Evolutionary conservation across 129 eudicot species (phyloP).

Genomic region (Saussurea involucrata): DNA sequence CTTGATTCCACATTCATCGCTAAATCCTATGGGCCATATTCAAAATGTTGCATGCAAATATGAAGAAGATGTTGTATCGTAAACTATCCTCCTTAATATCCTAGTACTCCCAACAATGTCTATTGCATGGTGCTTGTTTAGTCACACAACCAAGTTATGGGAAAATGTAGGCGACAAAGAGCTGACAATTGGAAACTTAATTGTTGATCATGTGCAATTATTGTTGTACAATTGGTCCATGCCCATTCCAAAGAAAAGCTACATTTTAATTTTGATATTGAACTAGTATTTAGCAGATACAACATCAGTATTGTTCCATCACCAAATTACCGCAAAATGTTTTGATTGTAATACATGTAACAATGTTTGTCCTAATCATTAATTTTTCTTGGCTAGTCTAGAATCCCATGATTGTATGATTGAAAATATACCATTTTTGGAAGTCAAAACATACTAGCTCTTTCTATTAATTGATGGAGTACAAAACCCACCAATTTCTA

Average conservation of each 20-base stretch:
- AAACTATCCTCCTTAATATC: background rate
- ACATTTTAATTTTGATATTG: background rate
- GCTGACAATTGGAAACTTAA: background rate
- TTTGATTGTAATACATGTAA: background rate
- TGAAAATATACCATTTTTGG: background rate
- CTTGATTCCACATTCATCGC: background rate
- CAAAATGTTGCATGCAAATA: background rate
- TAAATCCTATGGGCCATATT: background rate
- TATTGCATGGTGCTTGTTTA: background rate
- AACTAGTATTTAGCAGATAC: background rate
- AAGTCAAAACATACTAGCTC: background rate
- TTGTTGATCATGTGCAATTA: background rate
- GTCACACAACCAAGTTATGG: background rate
- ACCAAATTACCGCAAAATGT: background rate
- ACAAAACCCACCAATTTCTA: background rate
- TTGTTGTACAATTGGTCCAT: background rate
- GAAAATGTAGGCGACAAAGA: background rate
- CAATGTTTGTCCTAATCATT: background rate
- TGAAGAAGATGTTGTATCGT: background rate
- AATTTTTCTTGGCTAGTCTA: background rate
- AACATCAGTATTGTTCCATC: background rate
- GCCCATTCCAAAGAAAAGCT: background rate
- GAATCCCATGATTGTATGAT: background rate
- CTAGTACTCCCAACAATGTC: background rate
- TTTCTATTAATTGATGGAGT: no score